These are phyloP conservation scores for Microsporum ferrugineum DNA, from an alignment of 2,329 filamentous ascomycete genomes.

Conservation along the genomic window DNA sequence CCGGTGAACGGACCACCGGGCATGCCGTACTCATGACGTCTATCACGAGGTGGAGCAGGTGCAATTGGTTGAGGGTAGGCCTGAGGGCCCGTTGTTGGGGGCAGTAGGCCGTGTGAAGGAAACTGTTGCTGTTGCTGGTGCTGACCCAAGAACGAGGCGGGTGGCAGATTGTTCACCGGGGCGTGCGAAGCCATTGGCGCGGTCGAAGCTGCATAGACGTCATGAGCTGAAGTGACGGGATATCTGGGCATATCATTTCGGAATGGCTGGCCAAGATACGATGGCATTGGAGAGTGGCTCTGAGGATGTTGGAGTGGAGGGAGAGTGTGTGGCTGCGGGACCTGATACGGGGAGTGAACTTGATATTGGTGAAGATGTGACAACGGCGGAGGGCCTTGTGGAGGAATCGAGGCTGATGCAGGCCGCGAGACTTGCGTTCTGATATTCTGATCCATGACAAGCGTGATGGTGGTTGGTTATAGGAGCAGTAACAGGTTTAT, in stretches of 20 bases:
- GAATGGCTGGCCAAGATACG: constrained; percentile 33
- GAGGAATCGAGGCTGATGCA: constrained; percentile 35
- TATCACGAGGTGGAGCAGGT: constrained; percentile 50
- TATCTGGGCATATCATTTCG: constrained; percentile 34
- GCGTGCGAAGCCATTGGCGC: constrained; percentile 35
- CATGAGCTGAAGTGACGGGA: constrained; percentile 31
- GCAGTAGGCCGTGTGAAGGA: constrained; percentile 46
- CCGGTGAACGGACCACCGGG: constrained; percentile 55
- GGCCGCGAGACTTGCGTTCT: constrained; percentile 34
- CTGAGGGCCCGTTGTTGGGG: constrained; percentile 53
- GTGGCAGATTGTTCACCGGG: constrained; percentile 32
- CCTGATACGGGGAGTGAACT: constrained; percentile 36
- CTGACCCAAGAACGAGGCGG: constrained; percentile 33
- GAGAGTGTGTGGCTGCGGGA: constrained; percentile 35
- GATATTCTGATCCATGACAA: constrained; percentile 34
- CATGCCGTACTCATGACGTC: constrained; percentile 50
- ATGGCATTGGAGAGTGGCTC: constrained; percentile 32
- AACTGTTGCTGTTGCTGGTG: constrained; percentile 30
- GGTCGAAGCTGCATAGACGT: constrained; percentile 33
- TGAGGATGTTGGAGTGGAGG: constrained; percentile 38
- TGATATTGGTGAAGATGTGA: constrained; percentile 38
- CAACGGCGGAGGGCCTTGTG: constrained; percentile 35
- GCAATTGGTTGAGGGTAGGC: constrained; percentile 67
- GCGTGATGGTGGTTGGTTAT: background rate
- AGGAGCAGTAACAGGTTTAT: constrained; percentile 1